Evolutionary conservation across 176 grass and related monocot species (phyloP).

Genomic region (Ensete ventricosum): DNA sequence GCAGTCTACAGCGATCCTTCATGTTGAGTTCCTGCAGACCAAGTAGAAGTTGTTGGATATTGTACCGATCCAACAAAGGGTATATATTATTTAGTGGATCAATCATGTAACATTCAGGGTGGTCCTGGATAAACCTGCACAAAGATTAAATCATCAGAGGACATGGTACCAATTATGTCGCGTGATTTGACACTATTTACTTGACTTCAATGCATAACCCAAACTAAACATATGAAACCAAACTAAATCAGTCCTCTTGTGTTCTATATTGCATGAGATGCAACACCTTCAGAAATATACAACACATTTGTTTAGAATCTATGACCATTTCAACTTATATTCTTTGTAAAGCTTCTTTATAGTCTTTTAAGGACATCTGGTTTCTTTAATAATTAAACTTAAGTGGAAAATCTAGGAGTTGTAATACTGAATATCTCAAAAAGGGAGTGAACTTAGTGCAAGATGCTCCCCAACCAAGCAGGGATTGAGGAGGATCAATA

Average conservation of each 20-base stretch:
- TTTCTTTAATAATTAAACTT: no score
- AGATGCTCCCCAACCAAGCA: no score
- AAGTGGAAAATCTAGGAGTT: no score
- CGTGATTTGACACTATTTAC: background rate
- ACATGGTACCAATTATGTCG: background rate
- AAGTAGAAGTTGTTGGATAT: constrained; percentile 76
- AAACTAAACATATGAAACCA: background rate
- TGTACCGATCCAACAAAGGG: constrained; percentile 74
- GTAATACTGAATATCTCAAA: no score
- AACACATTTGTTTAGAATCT: no score
- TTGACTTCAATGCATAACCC: background rate
- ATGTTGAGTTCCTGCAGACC: constrained; percentile 43
- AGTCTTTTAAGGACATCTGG: no score
- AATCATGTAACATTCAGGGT: constrained; percentile 48
- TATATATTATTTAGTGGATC: constrained; percentile 77
- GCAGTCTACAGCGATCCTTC: constrained; percentile 41
- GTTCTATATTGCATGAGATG: background rate
- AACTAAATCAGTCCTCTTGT: background rate
- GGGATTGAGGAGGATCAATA: no score
- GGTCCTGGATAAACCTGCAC: constrained; percentile 62
- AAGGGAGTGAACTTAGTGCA: no score
- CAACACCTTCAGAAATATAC: background rate
- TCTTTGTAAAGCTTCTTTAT: no score
- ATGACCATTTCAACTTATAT: no score
- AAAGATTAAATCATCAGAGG: constrained; percentile 10